A percentile compares a stretch with the other conserved stretches of the same genome.
phyloP scores from a whole-genome alignment of 2,329 filamentous ascomycete species.

The Chaetomium sp. region DNA sequence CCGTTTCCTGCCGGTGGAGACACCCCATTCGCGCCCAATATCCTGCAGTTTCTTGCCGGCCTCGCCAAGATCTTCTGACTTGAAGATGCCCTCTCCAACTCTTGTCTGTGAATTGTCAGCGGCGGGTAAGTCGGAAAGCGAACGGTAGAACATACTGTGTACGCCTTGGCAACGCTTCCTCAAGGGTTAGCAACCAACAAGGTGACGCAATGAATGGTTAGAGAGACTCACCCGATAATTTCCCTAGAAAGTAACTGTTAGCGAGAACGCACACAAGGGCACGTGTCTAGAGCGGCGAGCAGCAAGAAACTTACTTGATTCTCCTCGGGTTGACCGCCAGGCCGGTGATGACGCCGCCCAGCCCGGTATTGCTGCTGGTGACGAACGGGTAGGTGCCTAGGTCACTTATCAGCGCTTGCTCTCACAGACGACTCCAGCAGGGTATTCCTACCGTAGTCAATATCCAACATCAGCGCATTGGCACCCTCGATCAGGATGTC shows the following conservation, averaged over 20 bases:
- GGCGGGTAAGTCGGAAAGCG: background rate
- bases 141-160: slow-evolving; percentile 40
- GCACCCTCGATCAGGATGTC: slow-evolving; percentile 71
- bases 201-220: background rate
- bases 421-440: slow-evolving; percentile 6
- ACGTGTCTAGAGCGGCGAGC: too few species aligned
- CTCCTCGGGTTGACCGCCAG: slow-evolving; percentile 63
- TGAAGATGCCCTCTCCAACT: slow-evolving; percentile 65
- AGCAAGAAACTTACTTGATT: slow-evolving; percentile 43
- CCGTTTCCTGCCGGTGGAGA: slow-evolving; percentile 60
- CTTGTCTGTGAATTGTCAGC: slow-evolving; percentile 58
- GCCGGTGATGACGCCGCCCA: slow-evolving; percentile 65
- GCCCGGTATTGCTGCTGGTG: slow-evolving; percentile 61
- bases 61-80: slow-evolving; percentile 59
- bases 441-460: slow-evolving; percentile 51
- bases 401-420: slow-evolving; percentile 30
- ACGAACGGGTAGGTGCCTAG: slow-evolving; percentile 43
- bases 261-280: background rate
- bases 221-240: slow-evolving; percentile 53
- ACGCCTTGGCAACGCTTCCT: slow-evolving; percentile 63
- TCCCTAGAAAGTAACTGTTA: slow-evolving; percentile 38
- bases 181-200: slow-evolving; percentile 14
- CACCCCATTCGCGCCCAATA: slow-evolving; percentile 50
- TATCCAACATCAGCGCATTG: slow-evolving; percentile 66
- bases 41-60: slow-evolving; percentile 51